Evolutionary conservation across 345 rosid genomes (phyloP), one percentile per base, ranked within the genome.

Genomic region (Salix purpurea): DNA sequence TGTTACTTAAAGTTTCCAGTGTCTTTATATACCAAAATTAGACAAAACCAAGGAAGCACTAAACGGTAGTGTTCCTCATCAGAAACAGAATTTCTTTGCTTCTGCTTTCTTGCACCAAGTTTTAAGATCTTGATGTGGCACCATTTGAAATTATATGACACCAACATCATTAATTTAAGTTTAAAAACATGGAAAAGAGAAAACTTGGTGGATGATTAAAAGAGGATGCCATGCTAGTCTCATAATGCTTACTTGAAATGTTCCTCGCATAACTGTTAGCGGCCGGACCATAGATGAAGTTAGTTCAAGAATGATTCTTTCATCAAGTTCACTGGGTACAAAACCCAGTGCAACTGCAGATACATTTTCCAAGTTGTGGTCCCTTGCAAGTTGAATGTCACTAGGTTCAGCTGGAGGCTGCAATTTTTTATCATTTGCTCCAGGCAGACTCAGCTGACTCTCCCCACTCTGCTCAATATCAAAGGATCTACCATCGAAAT

Each of bases 261-360:
- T 96, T 89, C 99, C 99, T 69, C 78, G 90, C 73, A 89, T 82
- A 83, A 92, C 96, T 83, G 91, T 84, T 76, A 94, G 84, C 4
- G 97, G 97, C 66, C 97, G 90, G 83, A 96, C 97, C 98, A 96
- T 96, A 61, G 98, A 92, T 74, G 98, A 86, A 74, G 95, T 87
- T 85, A 94, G 89, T 86, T 94, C 99, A 83, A 92, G 88, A 88
- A 92, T 86, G 72, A 96, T 92, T 82, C 95, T 89, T 87, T 92
- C 99, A 83, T 96, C 92, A 72, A 84, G 87, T 83, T 94, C 95
- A 81, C 95, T 89, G 65, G 97, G 97, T 78, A 91, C 88, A 86
- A 88, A 91, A 78, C 99, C 99, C 74, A 94, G 90, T 76, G 92
- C 91, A 75, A 83, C 86, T 79, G 82, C 84, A 78, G 98, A 83